Evolutionary conservation across 2,329 filamentous ascomycete species (phyloP).

Genomic region (Pseudogymnoascus sp.): DNA sequence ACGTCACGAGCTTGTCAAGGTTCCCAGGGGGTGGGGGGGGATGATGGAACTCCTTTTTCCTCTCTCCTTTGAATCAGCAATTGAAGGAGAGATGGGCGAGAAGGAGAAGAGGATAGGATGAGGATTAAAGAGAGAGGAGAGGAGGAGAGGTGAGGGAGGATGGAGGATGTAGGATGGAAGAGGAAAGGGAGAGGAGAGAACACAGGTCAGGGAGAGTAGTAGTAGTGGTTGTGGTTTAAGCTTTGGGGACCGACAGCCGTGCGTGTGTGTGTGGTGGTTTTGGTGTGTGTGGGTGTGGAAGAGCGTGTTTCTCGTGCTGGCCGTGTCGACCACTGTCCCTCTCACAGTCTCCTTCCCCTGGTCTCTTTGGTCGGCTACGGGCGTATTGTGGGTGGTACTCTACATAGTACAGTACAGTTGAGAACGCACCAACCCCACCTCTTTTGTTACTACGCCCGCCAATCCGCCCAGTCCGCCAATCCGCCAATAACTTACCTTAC

Average conservation of each 20-base stretch:
- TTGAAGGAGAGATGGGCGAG: slow-evolving; percentile 7
- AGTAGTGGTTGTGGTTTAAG: slow-evolving; percentile 3
- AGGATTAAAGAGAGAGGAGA: slow-evolving; percentile 12
- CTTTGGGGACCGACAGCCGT: slow-evolving; percentile 8
- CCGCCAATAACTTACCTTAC: too few relatives aligned
- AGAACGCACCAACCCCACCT: not conserved
- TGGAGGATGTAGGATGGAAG: slow-evolving; percentile 6
- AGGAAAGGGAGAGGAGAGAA: not conserved
- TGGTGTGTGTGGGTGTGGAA: not conserved
- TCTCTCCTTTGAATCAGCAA: not conserved
- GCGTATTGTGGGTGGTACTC: not conserved
- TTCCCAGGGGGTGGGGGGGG: not conserved
- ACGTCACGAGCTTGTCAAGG: slow-evolving; percentile 8
- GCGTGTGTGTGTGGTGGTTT: not conserved
- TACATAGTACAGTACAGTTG: not conserved
- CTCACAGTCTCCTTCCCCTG: not conserved
- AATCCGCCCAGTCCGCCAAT: not conserved
- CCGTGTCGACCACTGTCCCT: not conserved
- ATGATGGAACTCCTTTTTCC: not conserved
- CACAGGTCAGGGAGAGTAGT: not conserved
- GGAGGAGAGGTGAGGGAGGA: slow-evolving; percentile 12
- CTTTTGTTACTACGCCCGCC: too few relatives aligned
- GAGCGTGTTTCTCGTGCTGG: slow-evolving; percentile 5
- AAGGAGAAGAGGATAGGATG: slow-evolving; percentile 6
- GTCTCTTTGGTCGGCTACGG: not conserved